These are phyloP conservation scores for Penicillium herquei DNA, from an alignment of 495 filamentous ascomycete genomes.

Conservation along the genomic window DNA sequence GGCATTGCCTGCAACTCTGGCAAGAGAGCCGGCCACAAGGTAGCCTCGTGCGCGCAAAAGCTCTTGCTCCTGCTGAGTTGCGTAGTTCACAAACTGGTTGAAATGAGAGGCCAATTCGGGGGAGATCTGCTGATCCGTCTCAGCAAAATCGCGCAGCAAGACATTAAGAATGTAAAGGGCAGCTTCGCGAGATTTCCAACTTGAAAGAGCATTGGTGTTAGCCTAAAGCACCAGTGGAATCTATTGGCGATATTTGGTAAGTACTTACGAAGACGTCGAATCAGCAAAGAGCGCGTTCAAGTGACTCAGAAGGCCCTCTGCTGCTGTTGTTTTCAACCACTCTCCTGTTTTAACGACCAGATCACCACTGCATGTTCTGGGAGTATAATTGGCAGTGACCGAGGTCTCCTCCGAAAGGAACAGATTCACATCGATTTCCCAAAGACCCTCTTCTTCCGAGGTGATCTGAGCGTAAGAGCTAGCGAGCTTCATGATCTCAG, in stretches of 20 bases:
- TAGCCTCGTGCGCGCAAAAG: slow-evolving; percentile 84
- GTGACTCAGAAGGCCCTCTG: slow-evolving; percentile 72
- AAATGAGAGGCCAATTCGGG: slow-evolving; percentile 67
- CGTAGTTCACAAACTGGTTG: slow-evolving; percentile 73
- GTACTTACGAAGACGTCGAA: slow-evolving; percentile 51
- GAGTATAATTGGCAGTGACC: slow-evolving; percentile 94
- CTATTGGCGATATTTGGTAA: neutral
- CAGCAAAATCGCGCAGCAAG: slow-evolving; percentile 75
- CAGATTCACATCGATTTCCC: slow-evolving; percentile 94
- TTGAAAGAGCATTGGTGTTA: slow-evolving; percentile 28
- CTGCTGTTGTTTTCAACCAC: slow-evolving; percentile 68
- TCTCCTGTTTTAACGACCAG: slow-evolving; percentile 90
- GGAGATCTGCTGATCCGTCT: slow-evolving; percentile 65
- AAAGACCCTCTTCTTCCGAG: slow-evolving; percentile 86
- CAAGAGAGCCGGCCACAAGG: slow-evolving; percentile 74
- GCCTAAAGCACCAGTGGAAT: neutral
- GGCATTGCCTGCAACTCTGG: slow-evolving; percentile 53
- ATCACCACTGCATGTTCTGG: slow-evolving; percentile 86
- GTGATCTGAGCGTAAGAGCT: slow-evolving; percentile 88
- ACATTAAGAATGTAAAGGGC: slow-evolving; percentile 78
- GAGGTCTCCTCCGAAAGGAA: slow-evolving; percentile 94
- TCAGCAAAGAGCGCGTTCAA: slow-evolving; percentile 65
- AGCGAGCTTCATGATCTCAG: slow-evolving; percentile 78
- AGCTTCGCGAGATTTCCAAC: slow-evolving; percentile 71
- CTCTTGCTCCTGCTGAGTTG: slow-evolving; percentile 63